Percentiles rank a stretch among this genome's conserved stretches.
Evolutionary conservation across 139 green algal species (phyloP).

Genomic region (Chlorella sp.): DNA sequence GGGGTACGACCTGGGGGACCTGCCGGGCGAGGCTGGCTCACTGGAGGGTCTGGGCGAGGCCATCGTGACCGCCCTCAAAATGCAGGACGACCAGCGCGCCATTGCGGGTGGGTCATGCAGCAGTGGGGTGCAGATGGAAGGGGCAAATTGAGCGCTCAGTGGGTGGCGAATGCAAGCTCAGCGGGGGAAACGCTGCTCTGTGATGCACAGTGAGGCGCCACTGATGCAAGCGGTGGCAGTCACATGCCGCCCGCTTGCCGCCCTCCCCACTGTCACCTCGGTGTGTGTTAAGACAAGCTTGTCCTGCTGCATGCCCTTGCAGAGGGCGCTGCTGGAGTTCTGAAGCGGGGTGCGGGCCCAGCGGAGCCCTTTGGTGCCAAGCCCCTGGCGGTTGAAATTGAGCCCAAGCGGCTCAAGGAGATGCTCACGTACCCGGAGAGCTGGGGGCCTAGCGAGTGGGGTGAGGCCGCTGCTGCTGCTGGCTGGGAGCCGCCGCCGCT

Average conservation of each 20-base stretch:
- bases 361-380: constrained; percentile 48
- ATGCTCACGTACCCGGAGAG: constrained; percentile 77
- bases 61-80: constrained; percentile 64
- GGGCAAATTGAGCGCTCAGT: too few relatives aligned
- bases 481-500: too few relatives aligned
- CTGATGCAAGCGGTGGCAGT: too few relatives aligned
- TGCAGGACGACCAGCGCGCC: constrained; percentile 76
- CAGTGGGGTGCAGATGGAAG: too few relatives aligned
- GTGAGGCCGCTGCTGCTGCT: too few relatives aligned
- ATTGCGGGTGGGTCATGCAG: too few relatives aligned
- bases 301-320: too few relatives aligned
- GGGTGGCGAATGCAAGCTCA: too few relatives aligned
- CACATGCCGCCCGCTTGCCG: not conserved
- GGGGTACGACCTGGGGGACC: constrained; percentile 88
- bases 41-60: constrained; percentile 76
- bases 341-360: constrained; percentile 14
- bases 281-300: too few relatives aligned
- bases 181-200: too few relatives aligned
- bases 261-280: not conserved
- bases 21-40: constrained; percentile 18
- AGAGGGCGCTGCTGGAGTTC: constrained; percentile 55
- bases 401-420: constrained; percentile 63
- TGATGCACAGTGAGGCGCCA: too few relatives aligned
- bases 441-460: constrained; percentile 93
- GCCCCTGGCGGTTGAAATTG: constrained; percentile 63